These are phyloP conservation scores for Helminthosporium solani DNA, from an alignment of 2,329 filamentous ascomycete genomes.

Conservation along the genomic window DNA sequence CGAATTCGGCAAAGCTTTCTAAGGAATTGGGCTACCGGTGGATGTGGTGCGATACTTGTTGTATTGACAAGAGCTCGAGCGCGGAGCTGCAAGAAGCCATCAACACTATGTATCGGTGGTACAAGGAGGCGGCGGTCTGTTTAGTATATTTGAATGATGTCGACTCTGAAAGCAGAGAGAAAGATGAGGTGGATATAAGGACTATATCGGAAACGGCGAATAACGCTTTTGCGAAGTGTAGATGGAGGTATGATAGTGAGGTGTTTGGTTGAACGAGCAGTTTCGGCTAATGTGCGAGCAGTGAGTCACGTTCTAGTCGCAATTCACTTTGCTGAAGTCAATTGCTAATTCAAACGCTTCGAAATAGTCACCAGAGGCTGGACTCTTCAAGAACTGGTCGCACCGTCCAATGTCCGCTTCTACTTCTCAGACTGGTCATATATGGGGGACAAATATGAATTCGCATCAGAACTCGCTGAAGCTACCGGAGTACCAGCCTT, in stretches of 20 bases:
- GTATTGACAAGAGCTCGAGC: conserved; percentile 26
- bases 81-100: conserved; percentile 27
- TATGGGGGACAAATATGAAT: conserved; percentile 29
- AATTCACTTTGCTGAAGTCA: not conserved
- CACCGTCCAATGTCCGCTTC: conserved; percentile 25
- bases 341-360: not conserved
- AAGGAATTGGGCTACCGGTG: conserved; percentile 13
- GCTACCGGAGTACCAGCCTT: conserved; percentile 28
- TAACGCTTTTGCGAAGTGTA: conserved; percentile 17
- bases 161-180: not conserved
- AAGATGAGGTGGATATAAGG: conserved; percentile 1
- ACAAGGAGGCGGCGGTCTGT: conserved; percentile 21
- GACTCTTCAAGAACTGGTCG: conserved; percentile 34
- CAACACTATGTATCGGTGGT: conserved; percentile 31
- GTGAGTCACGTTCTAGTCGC: not conserved
- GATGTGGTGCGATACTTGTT: conserved; percentile 30
- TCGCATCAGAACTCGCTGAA: conserved; percentile 22
- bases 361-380: conserved; percentile 21
- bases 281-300: not conserved
- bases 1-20: conserved; percentile 16
- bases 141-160: conserved; percentile 23
- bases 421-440: conserved; percentile 26
- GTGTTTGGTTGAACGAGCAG: too few species aligned
- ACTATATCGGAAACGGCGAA: conserved; percentile 17
- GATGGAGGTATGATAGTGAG: conserved; percentile 15